Conservation (phyloP, 2,329 filamentous ascomycete species). For the Paracoccidioides lutzii region DNA sequence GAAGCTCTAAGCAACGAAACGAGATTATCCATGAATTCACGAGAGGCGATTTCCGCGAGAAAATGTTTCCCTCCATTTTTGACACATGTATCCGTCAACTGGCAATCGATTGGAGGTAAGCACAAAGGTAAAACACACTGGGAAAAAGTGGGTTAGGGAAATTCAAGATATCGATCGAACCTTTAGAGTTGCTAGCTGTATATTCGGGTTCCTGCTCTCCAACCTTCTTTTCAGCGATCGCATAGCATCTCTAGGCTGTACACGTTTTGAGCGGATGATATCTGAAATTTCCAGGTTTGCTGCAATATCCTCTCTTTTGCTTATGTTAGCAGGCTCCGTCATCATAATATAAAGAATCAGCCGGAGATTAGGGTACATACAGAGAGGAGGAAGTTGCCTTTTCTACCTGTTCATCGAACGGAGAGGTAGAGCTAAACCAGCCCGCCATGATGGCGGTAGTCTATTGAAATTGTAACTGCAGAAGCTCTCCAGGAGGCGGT, state of each 20-base stretch:
- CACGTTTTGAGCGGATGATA: conserved; percentile 90
- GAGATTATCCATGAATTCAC: conserved; percentile 97
- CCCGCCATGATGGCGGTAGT: conserved; percentile 62
- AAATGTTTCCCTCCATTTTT: conserved; percentile 98
- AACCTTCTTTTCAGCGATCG: conserved; percentile 86
- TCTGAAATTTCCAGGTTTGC: conserved; percentile 98
- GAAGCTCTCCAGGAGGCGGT: not conserved
- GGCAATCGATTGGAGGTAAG: conserved; percentile 4
- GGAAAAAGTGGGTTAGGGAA: conserved; percentile 1
- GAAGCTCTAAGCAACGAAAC: conserved; percentile 77
- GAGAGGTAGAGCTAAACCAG: conserved; percentile 89
- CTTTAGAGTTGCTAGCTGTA: conserved; percentile 87
- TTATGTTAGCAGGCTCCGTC: conserved; percentile 6
- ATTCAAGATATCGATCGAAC: conserved; percentile 33
- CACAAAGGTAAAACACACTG: conserved; percentile 1
- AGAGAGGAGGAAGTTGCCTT: conserved; percentile 88
- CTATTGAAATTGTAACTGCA: not conserved
- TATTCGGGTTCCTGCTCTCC: conserved; percentile 94
- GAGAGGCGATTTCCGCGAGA: conserved; percentile 83
- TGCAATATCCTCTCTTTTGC: conserved; percentile 75
- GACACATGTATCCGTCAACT: conserved; percentile 94
- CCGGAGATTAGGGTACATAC: conserved; percentile 39
- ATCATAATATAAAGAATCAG: not conserved
- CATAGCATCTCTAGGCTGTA: conserved; percentile 97
- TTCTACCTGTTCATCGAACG: conserved; percentile 94